phyloP scores from a whole-genome alignment of 225 moss, liverwort and hornwort species.

The Asterella californica region DNA sequence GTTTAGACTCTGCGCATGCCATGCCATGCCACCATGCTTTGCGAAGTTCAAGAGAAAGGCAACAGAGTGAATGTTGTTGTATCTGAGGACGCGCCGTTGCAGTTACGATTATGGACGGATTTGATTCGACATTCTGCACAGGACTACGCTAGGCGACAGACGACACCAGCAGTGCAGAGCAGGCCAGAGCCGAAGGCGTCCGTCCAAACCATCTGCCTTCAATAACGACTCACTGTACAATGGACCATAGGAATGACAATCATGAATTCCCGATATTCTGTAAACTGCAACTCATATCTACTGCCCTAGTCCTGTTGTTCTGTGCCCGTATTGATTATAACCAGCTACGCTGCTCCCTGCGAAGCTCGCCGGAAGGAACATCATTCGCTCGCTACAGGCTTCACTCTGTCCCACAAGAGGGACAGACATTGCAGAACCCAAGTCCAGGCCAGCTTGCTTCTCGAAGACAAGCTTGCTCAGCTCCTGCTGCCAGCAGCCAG shows the following conservation, averaged over 20 bases:
- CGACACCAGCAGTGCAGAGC: slow-evolving; percentile 5
- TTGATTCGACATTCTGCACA: slow-evolving; percentile 20
- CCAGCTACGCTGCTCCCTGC: neutral
- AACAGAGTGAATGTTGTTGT: slow-evolving; percentile 5
- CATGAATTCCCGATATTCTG: slow-evolving; percentile 16
- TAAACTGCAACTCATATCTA: neutral
- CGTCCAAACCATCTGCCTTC: slow-evolving; percentile 2
- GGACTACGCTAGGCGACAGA: slow-evolving; percentile 16
- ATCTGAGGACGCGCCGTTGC: slow-evolving; percentile 14
- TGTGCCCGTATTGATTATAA: neutral
- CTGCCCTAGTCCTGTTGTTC: slow-evolving; percentile 3
- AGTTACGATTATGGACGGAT: slow-evolving; percentile 2
- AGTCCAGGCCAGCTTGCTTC: slow-evolving; percentile 3
- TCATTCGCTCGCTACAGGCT: slow-evolving; percentile 8
- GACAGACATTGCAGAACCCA: neutral
- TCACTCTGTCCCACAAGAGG: slow-evolving; percentile 14
- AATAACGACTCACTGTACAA: neutral
- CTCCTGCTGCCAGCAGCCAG: neutral
- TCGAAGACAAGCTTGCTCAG: neutral
- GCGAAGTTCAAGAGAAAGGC: neutral
- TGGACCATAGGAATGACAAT: slow-evolving; percentile 4
- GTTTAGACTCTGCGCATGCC: slow-evolving; percentile 13
- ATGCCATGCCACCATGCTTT: slow-evolving; percentile 12
- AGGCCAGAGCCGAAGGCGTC: neutral
- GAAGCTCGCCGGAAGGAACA: slow-evolving; percentile 4